A percentile compares a stretch with the other conserved stretches of the same genome.
These are phyloP conservation scores for Hypholoma fasciculare DNA, from an alignment of 768 basidiomycete genomes.

Conservation along the genomic window DNA sequence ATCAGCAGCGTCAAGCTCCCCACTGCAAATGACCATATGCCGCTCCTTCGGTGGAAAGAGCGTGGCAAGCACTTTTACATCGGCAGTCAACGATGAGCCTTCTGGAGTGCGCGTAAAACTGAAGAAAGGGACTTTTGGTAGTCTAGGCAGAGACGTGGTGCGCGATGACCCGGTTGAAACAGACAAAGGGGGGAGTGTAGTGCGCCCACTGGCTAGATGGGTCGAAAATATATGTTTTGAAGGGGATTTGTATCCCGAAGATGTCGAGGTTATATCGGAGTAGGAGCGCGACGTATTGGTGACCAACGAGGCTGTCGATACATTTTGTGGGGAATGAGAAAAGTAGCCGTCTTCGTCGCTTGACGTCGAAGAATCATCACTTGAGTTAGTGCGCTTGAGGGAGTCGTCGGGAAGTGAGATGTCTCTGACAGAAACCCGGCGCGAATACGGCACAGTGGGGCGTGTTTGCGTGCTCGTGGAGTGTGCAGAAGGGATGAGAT, in stretches of 20 bases:
- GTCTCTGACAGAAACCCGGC: background rate
- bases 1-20: conserved; percentile 64
- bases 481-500: conserved; percentile 50
- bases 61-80: conserved; percentile 62
- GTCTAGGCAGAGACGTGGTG: conserved; percentile 11
- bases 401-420: background rate
- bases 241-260: conserved; percentile 31
- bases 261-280: conserved; percentile 34
- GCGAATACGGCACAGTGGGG: background rate
- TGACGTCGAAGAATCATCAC: conserved; percentile 26
- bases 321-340: conserved; percentile 54
- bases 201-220: background rate
- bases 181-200: conserved; percentile 5
- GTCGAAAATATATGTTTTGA: conserved; percentile 30
- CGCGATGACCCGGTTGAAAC: conserved; percentile 1
- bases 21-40: conserved; percentile 73
- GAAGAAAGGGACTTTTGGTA: conserved; percentile 64
- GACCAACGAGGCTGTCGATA: conserved; percentile 32
- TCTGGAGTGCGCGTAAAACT: conserved; percentile 78
- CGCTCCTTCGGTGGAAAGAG: conserved; percentile 72
- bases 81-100: conserved; percentile 76
- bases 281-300: conserved; percentile 43
- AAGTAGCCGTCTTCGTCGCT: conserved; percentile 59
- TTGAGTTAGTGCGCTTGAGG: background rate
- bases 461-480: conserved; percentile 10